A percentile compares a stretch with the other conserved stretches of the same genome.
These are phyloP conservation scores for Xerocomus spinulosus DNA, from an alignment of 768 basidiomycete genomes.

Conservation along the genomic window DNA sequence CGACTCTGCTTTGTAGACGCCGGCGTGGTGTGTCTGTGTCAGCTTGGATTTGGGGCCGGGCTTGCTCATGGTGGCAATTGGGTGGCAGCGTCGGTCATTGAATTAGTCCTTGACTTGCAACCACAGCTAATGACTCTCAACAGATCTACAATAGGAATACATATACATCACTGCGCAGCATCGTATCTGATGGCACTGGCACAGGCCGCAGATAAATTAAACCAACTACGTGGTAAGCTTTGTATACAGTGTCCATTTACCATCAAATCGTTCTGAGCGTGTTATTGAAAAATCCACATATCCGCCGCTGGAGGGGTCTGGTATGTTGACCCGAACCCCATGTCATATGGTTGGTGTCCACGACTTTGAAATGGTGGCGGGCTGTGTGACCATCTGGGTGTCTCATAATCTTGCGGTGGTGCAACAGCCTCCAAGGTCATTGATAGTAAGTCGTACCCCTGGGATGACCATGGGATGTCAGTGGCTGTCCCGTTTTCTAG, in stretches of 20 bases:
- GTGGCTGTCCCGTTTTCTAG: constrained; percentile 8
- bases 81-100: not conserved
- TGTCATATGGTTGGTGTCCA: constrained; percentile 6
- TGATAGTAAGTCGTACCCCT: constrained; percentile 3
- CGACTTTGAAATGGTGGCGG: not conserved
- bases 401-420: constrained; percentile 2
- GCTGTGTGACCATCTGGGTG: constrained; percentile 7
- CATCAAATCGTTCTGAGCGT: too few species aligned
- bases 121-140: too few species aligned
- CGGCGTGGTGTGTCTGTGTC: constrained; percentile 47
- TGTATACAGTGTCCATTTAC: too few species aligned
- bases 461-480: constrained; percentile 6
- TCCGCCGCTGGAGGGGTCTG: not conserved
- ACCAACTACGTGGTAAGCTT: not conserved
- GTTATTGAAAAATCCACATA: constrained; percentile 7
- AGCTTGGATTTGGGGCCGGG: constrained; percentile 43
- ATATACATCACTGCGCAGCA: not conserved
- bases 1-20: constrained; percentile 59
- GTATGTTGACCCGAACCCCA: not conserved
- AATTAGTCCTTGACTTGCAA: not conserved
- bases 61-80: constrained; percentile 34
- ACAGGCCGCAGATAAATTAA: not conserved
- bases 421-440: constrained; percentile 1
- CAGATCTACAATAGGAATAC: too few species aligned
- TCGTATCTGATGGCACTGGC: not conserved